These are phyloP conservation scores for Leccinum barrowsii DNA, from an alignment of 768 basidiomycete species.

Conservation along the genomic window DNA sequence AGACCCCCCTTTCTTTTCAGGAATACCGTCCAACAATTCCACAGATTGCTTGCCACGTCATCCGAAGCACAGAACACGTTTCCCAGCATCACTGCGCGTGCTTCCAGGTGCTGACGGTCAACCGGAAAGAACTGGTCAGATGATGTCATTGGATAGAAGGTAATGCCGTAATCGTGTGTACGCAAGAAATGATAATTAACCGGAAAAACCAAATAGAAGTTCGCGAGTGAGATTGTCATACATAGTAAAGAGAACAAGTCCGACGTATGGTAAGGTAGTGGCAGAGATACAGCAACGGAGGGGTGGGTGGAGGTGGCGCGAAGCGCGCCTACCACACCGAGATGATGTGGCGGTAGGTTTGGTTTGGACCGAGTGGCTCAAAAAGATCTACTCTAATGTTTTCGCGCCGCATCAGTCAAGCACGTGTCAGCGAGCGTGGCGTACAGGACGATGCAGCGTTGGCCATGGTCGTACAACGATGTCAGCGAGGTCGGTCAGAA, in stretches of 20 bases:
- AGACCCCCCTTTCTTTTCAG: not conserved
- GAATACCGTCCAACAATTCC: not conserved
- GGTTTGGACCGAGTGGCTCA: slow-evolving; percentile 1
- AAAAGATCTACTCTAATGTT: slow-evolving; percentile 11
- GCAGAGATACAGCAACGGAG: not conserved
- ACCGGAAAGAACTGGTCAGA: not conserved
- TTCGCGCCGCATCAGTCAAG: not conserved
- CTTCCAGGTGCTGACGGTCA: not conserved
- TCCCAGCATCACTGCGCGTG: not conserved
- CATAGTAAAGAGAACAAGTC: slow-evolving; percentile 15
- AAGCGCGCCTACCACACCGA: not conserved
- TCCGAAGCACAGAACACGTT: not conserved
- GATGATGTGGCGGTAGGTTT: not conserved
- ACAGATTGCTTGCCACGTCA: not conserved
- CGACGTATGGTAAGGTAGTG: not conserved
- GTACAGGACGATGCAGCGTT: slow-evolving; percentile 1
- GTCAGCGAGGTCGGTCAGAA: slow-evolving; percentile 6
- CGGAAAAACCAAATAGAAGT: slow-evolving; percentile 3
- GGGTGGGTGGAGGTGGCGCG: not conserved
- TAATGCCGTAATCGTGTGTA: slow-evolving; percentile 11
- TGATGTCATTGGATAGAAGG: slow-evolving; percentile 3
- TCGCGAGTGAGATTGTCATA: slow-evolving; percentile 8
- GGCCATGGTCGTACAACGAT: slow-evolving; percentile 14
- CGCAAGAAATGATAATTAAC: slow-evolving; percentile 22
- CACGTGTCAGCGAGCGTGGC: not conserved